Conservation (phyloP, 1,284 basidiomycete species). For the Malassezia restricta region DNA sequence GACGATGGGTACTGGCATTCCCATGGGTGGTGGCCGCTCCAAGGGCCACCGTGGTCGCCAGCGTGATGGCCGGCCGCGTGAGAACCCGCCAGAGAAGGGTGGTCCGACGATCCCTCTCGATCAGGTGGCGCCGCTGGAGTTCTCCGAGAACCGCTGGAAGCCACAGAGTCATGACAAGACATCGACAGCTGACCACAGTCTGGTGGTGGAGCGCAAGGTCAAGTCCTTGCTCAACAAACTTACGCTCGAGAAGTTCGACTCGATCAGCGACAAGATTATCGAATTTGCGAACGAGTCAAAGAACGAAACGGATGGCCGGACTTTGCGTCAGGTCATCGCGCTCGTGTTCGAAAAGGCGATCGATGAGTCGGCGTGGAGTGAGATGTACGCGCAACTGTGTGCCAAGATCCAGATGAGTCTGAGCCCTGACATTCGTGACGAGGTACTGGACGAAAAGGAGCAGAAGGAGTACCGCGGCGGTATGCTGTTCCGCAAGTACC, state of each 20-base stretch:
- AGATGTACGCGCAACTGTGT: conserved; percentile 91
- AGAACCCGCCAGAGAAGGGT: conserved; percentile 46
- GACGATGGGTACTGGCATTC: conserved; percentile 43
- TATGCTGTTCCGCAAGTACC: conserved; percentile 73
- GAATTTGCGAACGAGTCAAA: conserved; percentile 86
- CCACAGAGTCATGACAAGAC: conserved; percentile 27
- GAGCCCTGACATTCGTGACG: conserved; percentile 72
- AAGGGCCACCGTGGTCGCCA: conserved; percentile 41
- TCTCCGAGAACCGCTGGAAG: conserved; percentile 70
- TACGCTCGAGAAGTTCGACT: conserved; percentile 91
- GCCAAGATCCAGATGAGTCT: conserved; percentile 85
- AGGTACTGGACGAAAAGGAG: conserved; percentile 54
- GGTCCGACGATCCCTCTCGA: conserved; percentile 49
- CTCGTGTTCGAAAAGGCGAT: conserved; percentile 95
- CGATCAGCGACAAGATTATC: conserved; percentile 83
- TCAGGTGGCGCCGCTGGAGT: conserved; percentile 60
- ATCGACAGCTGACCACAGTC: conserved; percentile 56
- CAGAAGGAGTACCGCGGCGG: conserved; percentile 76
- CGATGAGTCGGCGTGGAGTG: conserved; percentile 84
- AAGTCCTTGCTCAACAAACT: conserved; percentile 88
- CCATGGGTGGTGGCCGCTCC: conserved; percentile 30
- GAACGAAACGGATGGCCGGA: conserved; percentile 81
- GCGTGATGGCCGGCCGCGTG: conserved; percentile 34
- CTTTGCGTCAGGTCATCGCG: conserved; percentile 85
- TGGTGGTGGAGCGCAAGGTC: conserved; percentile 83